Conservation (phyloP, 768 basidiomycete genomes). For the Lentinula boryana region DNA sequence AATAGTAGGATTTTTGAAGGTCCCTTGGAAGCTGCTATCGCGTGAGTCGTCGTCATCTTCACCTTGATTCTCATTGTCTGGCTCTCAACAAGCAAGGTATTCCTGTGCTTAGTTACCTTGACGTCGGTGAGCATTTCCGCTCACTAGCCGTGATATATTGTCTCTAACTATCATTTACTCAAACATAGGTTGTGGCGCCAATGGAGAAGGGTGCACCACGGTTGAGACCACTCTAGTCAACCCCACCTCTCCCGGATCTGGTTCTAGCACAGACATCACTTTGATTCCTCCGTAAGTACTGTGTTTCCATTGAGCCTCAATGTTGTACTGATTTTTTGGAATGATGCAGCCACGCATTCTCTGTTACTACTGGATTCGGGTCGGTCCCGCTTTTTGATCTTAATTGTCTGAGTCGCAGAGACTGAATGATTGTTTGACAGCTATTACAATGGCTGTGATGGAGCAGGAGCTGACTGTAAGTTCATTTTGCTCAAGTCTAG, state of each 20-base stretch:
- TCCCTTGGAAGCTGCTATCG: constrained; percentile 23
- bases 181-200: constrained; percentile 25
- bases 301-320: background rate
- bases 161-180: background rate
- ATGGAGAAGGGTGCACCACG: constrained; percentile 29
- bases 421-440: constrained; percentile 4
- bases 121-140: background rate
- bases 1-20: constrained; percentile 1
- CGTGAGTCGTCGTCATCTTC: constrained; percentile 15
- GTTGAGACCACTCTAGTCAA: constrained; percentile 28
- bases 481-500: background rate
- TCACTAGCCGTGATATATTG: background rate
- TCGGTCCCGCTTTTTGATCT: constrained; percentile 4
- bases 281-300: constrained; percentile 26
- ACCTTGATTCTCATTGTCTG: no score
- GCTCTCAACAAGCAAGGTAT: background rate
- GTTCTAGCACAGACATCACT: constrained; percentile 29
- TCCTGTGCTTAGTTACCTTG: background rate
- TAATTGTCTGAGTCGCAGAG: background rate
- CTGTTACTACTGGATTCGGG: constrained; percentile 28
- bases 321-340: background rate
- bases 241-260: constrained; percentile 24
- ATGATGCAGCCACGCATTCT: constrained; percentile 22
- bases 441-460: constrained; percentile 23
- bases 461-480: constrained; percentile 21